phyloP scores from a whole-genome alignment of 202 grass and related monocot genomes.

The Schoenoplectus triqueter region DNA sequence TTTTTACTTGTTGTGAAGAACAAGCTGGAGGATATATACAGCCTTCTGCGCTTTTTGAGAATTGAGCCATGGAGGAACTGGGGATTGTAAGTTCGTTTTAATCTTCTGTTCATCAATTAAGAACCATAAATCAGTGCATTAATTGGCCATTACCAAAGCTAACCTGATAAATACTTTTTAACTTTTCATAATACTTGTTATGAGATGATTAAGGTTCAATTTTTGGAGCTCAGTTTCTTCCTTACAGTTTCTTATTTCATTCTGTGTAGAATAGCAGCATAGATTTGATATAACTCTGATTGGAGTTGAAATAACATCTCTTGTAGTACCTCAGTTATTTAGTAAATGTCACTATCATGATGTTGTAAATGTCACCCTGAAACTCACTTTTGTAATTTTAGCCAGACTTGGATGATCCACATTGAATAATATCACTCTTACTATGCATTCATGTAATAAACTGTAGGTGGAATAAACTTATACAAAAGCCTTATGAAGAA shows the following conservation, averaged over 20 bases:
- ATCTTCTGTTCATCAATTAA: constrained; percentile 9
- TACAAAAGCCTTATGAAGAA: constrained; percentile 96
- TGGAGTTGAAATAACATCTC: background rate
- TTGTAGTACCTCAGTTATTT: constrained; percentile 25
- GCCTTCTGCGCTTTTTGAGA: constrained; percentile 90
- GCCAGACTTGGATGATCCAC: background rate
- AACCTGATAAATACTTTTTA: constrained; percentile 15
- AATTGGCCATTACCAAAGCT: background rate
- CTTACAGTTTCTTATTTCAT: background rate
- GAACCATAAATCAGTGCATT: background rate
- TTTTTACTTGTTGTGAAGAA: constrained; percentile 63
- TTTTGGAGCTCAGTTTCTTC: constrained; percentile 4
- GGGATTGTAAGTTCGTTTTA: constrained; percentile 67
- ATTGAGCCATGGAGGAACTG: constrained; percentile 90
- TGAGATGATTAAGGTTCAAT: background rate
- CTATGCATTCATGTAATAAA: constrained; percentile 29
- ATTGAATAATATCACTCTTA: constrained; percentile 5
- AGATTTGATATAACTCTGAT: background rate
- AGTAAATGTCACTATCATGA: constrained; percentile 12
- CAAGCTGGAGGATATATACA: constrained; percentile 93
- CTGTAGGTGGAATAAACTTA: constrained; percentile 92
- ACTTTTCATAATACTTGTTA: constrained; percentile 1
- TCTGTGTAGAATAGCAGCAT: background rate
- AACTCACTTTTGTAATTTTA: constrained; percentile 8
- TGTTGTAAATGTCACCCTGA: constrained; percentile 1